Base-by-base conservation (phyloP, 257 asterid genomes). In the Rhazya stricta region DNA sequence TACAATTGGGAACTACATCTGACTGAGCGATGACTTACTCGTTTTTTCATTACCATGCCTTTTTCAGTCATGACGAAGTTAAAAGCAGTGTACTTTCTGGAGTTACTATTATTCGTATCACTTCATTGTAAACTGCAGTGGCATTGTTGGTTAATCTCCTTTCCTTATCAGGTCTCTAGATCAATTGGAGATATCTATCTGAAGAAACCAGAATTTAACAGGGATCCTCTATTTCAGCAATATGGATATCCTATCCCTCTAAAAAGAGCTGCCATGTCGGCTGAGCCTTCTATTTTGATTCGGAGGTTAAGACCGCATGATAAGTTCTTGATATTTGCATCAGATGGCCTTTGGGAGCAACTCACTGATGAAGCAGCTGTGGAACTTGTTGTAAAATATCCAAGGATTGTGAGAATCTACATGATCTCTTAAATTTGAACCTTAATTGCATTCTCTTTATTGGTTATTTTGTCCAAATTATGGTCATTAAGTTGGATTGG, bases 331-430 rank as follows among this genome's bases (percentile, higher is more conserved):
- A 84, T 84, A 75, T 84, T 83, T 68, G 87, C 87, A 75, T 83
- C 87, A 42, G 87, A 83, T 78, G 87, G 87, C 74, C 85, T 83
- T 15, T 84, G 87, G 87, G 87, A 84, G 71, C 87, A 84, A 73
- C 71, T 84, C 4, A 75, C 76, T 19, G 87, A 84, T 37, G 82
- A 81, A 45, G 83, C 51, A 46, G 87, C 83, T 23, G 83, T 81
- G 41, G 85, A 81, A 9, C 78, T 84, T 54, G 87, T 84, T 30
- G 51, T 69, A 2, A 84, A 74, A 69, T 54, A 74, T 66, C 85
- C 83, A 60, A 81, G 85, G 78, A 43, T 12, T 73, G 85, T 84
- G 71, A 81, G 87, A 51, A 53, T 43, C 75, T 34, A 41, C 41
- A 51, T 39, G 2, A 65, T 75, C n/a, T 45, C 58, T 60, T 48